These are phyloP conservation scores for Baudoinia panamericana DNA, from an alignment of 495 filamentous ascomycete genomes.

Conservation along the genomic window DNA sequence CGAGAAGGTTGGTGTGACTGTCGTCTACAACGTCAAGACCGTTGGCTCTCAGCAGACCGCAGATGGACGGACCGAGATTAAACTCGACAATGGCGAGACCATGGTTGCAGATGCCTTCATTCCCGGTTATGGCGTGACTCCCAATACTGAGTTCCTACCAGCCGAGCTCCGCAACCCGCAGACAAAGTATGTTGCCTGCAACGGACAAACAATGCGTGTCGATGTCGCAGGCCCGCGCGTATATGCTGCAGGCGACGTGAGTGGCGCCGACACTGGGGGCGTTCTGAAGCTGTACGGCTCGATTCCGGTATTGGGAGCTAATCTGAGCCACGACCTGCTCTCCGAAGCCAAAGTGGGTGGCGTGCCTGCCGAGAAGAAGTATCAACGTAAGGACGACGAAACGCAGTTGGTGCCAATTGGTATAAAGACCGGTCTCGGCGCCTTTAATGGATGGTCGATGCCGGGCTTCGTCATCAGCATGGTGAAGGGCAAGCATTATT, in stretches of 20 bases:
- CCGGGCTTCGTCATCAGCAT: slow-evolving; percentile 45
- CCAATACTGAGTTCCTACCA: slow-evolving; percentile 36
- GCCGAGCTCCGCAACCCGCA: slow-evolving; percentile 25
- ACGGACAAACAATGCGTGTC: slow-evolving; percentile 34
- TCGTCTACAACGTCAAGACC: slow-evolving; percentile 32
- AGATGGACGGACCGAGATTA: slow-evolving; percentile 24
- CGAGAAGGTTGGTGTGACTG: slow-evolving; percentile 32
- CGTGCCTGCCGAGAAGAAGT: slow-evolving; percentile 23
- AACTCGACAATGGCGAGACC: slow-evolving; percentile 28
- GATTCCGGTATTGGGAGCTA: slow-evolving; percentile 33
- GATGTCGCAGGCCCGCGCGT: slow-evolving; percentile 36
- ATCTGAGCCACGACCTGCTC: slow-evolving; percentile 33
- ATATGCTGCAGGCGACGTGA: slow-evolving; percentile 38
- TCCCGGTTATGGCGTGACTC: slow-evolving; percentile 34
- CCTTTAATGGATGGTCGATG: slow-evolving; percentile 38
- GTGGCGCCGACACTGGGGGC: slow-evolving; percentile 23
- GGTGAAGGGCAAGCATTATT: slow-evolving; percentile 52
- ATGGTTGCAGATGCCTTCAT: slow-evolving; percentile 38
- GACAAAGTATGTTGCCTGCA: slow-evolving; percentile 33
- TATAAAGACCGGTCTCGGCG: slow-evolving; percentile 40
- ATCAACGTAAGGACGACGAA: slow-evolving; percentile 24
- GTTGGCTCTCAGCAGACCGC: slow-evolving; percentile 12
- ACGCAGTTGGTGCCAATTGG: slow-evolving; percentile 43
- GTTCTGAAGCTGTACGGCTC: slow-evolving; percentile 31
- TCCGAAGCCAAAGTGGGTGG: slow-evolving; percentile 10